A percentile compares a stretch with the other conserved stretches of the same genome.
phyloP scores from a whole-genome alignment of 2,329 filamentous ascomycete species.

The Pestalotiopsis sp. region DNA sequence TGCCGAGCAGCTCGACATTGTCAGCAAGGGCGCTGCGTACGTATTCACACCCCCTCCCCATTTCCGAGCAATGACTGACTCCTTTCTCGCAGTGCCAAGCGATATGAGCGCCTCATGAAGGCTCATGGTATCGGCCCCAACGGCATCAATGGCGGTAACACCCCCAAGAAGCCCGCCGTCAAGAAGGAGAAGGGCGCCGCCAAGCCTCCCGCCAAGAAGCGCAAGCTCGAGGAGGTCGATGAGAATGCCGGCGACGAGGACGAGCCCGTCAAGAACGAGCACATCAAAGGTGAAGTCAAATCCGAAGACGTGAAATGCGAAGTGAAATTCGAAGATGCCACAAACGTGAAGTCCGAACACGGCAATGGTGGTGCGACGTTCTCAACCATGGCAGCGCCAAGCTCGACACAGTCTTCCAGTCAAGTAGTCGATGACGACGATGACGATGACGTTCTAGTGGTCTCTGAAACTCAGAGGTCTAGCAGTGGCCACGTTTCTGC shows the following conservation, averaged over 20 bases:
- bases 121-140: conserved; percentile 48
- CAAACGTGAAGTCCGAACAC: conserved; percentile 31
- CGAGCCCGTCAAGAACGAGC: conserved; percentile 36
- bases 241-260: conserved; percentile 35
- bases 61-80: neutral
- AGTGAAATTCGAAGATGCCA: conserved; percentile 22
- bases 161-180: conserved; percentile 16
- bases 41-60: conserved; percentile 33
- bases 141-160: conserved; percentile 24
- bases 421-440: conserved; percentile 19
- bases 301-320: conserved; percentile 1
- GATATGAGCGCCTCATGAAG: conserved; percentile 69
- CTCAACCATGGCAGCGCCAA: conserved; percentile 8
- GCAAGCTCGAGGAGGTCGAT: conserved; percentile 38
- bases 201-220: conserved; percentile 30
- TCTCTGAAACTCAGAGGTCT: conserved; percentile 26
- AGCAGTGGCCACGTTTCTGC: conserved; percentile 15
- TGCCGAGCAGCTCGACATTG: conserved; percentile 64
- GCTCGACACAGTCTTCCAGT: conserved; percentile 8
- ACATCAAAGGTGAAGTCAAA: conserved; percentile 34
- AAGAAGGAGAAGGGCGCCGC: conserved; percentile 20
- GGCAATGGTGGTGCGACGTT: conserved; percentile 18
- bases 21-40: conserved; percentile 71
- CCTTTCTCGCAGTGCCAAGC: conserved; percentile 56
- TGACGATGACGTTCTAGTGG: conserved; percentile 32